Evolutionary conservation across 805 yeast species (phyloP).

Genomic region (Candida oleophila): DNA sequence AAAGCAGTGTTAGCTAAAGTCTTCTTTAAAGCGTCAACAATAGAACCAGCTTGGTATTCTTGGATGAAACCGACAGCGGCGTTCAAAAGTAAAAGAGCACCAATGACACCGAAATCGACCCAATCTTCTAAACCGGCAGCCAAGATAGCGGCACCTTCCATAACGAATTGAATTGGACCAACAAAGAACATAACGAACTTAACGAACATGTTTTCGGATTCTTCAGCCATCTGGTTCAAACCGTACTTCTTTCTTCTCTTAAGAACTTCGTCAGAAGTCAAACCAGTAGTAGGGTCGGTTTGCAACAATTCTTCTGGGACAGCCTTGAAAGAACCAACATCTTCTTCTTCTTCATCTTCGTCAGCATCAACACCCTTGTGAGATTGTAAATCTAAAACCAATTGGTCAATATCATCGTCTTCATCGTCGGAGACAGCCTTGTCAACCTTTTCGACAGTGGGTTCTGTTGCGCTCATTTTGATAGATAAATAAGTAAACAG

Average conservation of each 20-base stretch:
- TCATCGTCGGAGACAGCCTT: constrained; percentile 54
- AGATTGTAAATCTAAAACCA: constrained; percentile 77
- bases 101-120: constrained; percentile 98
- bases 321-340: constrained; percentile 50
- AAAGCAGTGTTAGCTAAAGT: constrained; percentile 88
- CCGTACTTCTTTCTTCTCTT: constrained; percentile 90
- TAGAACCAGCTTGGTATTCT: constrained; percentile 97
- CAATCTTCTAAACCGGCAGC: constrained; percentile 97
- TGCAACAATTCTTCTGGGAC: constrained; percentile 84
- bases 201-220: constrained; percentile 71
- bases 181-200: constrained; percentile 86
- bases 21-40: constrained; percentile 94
- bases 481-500: constrained; percentile 2
- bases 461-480: constrained; percentile 44
- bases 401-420: constrained; percentile 59
- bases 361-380: constrained; percentile 59
- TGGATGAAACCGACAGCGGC: constrained; percentile 95
- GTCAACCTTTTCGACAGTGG: constrained; percentile 53
- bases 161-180: constrained; percentile 95
- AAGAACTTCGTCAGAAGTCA: constrained; percentile 71
- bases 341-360: constrained; percentile 43
- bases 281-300: constrained; percentile 79
- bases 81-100: constrained; percentile 81
- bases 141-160: constrained; percentile 94
- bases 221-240: constrained; percentile 88